phyloP scores from a whole-genome alignment of 139 green algal genomes.

The Closterium sp. region DNA sequence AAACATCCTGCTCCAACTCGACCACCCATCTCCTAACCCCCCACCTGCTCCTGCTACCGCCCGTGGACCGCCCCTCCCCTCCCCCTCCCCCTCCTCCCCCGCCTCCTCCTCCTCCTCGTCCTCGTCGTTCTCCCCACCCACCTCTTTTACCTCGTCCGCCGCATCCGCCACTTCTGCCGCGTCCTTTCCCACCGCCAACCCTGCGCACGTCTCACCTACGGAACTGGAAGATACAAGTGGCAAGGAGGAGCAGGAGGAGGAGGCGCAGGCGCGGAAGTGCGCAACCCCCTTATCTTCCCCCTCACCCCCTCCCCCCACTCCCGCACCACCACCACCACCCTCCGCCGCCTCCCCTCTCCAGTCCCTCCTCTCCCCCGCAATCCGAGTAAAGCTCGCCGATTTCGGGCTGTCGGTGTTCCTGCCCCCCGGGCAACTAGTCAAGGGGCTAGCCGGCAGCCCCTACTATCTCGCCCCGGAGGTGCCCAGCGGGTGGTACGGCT shows the following conservation, averaged over 20 bases:
- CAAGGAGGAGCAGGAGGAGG: no score
- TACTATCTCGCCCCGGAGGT: conserved; percentile 96
- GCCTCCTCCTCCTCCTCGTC: background rate
- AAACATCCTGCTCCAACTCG: background rate
- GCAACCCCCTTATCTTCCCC: no score
- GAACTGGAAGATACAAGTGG: no score
- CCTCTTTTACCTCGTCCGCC: background rate
- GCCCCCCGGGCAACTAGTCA: conserved; percentile 67
- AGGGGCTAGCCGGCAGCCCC: conserved; percentile 76
- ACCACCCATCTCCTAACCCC: background rate
- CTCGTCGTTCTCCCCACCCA: background rate
- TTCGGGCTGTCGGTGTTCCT: conserved; percentile 89
- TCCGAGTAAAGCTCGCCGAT: conserved; percentile 86
- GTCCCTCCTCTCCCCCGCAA: background rate
- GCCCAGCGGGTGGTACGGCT: conserved; percentile 69
- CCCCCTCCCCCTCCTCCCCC: no score
- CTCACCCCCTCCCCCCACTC: no score
- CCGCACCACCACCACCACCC: no score
- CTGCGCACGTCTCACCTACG: no score
- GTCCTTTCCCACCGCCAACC: background rate
- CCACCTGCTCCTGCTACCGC: background rate
- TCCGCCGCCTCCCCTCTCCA: no score
- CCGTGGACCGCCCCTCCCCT: background rate
- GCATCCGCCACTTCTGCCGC: background rate
- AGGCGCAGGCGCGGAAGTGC: no score